phyloP scores from a whole-genome alignment of 1,284 basidiomycete species.

The Ceratobasidium sp. region DNA sequence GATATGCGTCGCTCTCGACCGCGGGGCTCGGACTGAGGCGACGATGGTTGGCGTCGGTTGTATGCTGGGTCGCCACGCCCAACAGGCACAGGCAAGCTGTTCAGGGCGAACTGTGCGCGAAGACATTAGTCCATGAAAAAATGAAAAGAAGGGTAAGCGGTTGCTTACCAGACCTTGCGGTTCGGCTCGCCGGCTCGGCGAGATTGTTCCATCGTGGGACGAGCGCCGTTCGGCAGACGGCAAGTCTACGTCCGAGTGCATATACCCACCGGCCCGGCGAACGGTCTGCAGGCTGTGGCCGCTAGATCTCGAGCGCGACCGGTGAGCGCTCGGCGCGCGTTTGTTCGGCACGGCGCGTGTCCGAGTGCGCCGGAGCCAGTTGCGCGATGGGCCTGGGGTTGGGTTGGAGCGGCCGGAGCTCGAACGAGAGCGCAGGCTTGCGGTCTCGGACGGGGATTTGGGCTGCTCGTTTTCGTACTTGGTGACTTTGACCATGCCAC shows the following conservation, averaged over 20 bases:
- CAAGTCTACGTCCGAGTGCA: slow-evolving; percentile 37
- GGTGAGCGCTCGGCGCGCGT: slow-evolving; percentile 30
- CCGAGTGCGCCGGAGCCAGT: slow-evolving; percentile 30
- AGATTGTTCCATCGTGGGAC: not conserved
- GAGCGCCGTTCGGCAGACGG: slow-evolving; percentile 5
- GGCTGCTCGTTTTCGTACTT: slow-evolving; percentile 43
- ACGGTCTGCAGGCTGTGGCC: slow-evolving; percentile 24
- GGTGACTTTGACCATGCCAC: slow-evolving; percentile 44
- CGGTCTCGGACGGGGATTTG: slow-evolving; percentile 39
- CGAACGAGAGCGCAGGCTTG: slow-evolving; percentile 27
- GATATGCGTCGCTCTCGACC: slow-evolving; percentile 25
- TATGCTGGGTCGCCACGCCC: slow-evolving; percentile 17
- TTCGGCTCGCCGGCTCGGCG: slow-evolving; percentile 33
- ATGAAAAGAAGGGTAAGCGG: not conserved
- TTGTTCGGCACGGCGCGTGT: slow-evolving; percentile 13
- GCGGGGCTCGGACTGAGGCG: slow-evolving; percentile 4
- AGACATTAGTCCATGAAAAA: not conserved
- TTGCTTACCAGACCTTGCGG: slow-evolving; percentile 36
- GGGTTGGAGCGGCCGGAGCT: slow-evolving; percentile 28
- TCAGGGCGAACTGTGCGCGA: slow-evolving; percentile 13
- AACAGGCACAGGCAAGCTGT: slow-evolving; percentile 18
- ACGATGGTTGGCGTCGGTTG: slow-evolving; percentile 28
- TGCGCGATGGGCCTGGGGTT: slow-evolving; percentile 25
- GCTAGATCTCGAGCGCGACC: slow-evolving; percentile 39
- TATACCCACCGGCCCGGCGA: slow-evolving; percentile 21